Percentiles rank a stretch among this genome's conserved stretches.
phyloP scores from a whole-genome alignment of 2,329 filamentous ascomycete genomes.

The Neocucurbitaria cava region DNA sequence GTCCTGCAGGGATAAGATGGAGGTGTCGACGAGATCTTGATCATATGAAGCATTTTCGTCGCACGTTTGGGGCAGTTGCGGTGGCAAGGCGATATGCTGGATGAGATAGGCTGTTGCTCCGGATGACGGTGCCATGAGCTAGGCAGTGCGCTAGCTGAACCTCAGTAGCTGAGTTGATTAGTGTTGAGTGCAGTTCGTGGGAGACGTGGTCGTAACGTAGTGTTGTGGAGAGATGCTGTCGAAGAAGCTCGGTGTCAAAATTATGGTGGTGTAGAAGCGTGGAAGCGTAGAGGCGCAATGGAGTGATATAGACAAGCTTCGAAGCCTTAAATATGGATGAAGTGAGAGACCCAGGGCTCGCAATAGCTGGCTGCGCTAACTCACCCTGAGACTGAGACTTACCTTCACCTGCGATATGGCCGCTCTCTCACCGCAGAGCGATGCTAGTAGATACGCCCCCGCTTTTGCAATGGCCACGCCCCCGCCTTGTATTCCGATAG shows the following conservation, averaged over 20 bases:
- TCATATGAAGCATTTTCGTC: slow-evolving; percentile 29
- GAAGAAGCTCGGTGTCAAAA: background rate
- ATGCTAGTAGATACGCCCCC: background rate
- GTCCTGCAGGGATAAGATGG: slow-evolving; percentile 15
- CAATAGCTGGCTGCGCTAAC: background rate
- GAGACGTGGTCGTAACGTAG: background rate
- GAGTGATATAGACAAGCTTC: no score
- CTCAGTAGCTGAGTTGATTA: no score
- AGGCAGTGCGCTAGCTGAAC: no score
- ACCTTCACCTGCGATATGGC: background rate
- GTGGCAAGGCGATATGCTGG: slow-evolving; percentile 59
- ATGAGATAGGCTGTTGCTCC: slow-evolving; percentile 14
- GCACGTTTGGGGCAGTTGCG: slow-evolving; percentile 53
- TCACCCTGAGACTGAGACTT: background rate
- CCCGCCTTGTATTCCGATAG: background rate
- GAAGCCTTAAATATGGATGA: no score
- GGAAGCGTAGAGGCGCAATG: no score
- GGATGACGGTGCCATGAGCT: slow-evolving; percentile 10
- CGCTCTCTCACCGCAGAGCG: background rate
- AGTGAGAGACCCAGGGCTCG: background rate
- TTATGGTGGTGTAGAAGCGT: no score
- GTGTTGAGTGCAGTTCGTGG: no score
- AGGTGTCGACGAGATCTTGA: slow-evolving; percentile 15
- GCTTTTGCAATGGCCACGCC: background rate
- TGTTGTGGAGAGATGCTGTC: background rate